Conservation (phyloP, 768 basidiomycete genomes). For the Hemileccinum impolitum region DNA sequence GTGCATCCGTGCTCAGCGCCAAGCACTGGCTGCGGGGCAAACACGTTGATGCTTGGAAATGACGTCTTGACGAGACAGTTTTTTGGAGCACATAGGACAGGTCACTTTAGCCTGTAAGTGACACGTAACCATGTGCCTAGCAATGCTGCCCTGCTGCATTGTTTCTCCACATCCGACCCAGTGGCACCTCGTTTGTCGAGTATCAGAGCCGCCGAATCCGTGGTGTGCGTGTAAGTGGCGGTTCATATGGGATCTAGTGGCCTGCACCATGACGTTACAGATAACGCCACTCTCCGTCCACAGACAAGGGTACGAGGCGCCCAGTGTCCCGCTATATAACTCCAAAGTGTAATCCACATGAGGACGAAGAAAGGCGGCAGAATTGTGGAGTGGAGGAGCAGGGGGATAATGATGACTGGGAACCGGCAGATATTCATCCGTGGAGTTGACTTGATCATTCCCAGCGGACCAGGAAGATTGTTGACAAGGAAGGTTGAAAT, state of each 20-base stretch:
- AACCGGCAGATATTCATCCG: not conserved
- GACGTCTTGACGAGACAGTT: constrained; percentile 26
- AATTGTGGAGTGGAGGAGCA: not conserved
- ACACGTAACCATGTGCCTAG: constrained; percentile 26
- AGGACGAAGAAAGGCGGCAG: not conserved
- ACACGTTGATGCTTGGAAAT: constrained; percentile 26
- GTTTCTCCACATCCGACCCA: constrained; percentile 19
- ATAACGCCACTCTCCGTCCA: constrained; percentile 13
- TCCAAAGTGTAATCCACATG: constrained; percentile 1
- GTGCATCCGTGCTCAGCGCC: constrained; percentile 7
- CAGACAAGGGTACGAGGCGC: constrained; percentile 15
- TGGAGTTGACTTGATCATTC: not conserved
- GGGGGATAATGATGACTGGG: not conserved
- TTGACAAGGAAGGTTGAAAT: not conserved
- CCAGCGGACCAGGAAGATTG: constrained; percentile 1
- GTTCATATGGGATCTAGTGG: constrained; percentile 24
- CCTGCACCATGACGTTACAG: constrained; percentile 19
- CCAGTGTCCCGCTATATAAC: not conserved
- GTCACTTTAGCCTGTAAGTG: constrained; percentile 27
- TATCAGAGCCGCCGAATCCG: constrained; percentile 21
- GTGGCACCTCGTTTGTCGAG: constrained; percentile 16
- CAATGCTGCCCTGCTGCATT: constrained; percentile 29
- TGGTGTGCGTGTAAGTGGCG: constrained; percentile 25
- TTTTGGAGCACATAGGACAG: constrained; percentile 27
- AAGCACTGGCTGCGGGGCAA: constrained; percentile 18